Evolutionary conservation across 495 filamentous ascomycete genomes (phyloP).

Genomic region (Neurospora sp.): DNA sequence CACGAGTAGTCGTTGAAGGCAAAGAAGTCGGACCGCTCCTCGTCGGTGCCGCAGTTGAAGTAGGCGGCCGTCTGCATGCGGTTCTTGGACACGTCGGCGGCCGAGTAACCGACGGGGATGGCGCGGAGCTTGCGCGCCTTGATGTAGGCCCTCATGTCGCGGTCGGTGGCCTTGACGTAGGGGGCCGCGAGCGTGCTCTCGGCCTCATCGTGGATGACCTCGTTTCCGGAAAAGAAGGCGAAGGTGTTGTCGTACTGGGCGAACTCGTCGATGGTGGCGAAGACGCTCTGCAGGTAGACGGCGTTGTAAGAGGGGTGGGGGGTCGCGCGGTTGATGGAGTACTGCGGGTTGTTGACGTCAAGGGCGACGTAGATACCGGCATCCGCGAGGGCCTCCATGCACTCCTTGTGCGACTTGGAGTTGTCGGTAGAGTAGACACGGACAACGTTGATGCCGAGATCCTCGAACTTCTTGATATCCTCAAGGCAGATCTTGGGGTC

Average conservation of each 20-base stretch:
- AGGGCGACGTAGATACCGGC: conserved; percentile 90
- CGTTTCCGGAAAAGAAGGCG: conserved; percentile 95
- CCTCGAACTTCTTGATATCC: conserved; percentile 76
- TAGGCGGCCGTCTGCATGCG: conserved; percentile 83
- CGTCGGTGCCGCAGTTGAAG: conserved; percentile 90
- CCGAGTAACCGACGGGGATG: conserved; percentile 91
- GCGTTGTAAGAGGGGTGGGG: conserved; percentile 79
- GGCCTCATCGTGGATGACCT: conserved; percentile 78
- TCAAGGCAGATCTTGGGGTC: conserved; percentile 62
- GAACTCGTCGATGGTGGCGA: conserved; percentile 88
- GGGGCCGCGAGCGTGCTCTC: conserved; percentile 68
- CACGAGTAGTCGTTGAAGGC: conserved; percentile 99
- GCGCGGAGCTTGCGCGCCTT: conserved; percentile 57
- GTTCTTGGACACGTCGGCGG: conserved; percentile 76
- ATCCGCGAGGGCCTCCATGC: conserved; percentile 72
- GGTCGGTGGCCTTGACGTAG: conserved; percentile 88
- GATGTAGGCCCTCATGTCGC: conserved; percentile 89
- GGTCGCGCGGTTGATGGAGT: conserved; percentile 27
- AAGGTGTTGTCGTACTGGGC: conserved; percentile 82
- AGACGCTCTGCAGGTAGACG: conserved; percentile 85
- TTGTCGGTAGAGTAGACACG: conserved; percentile 95
- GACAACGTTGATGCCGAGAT: conserved; percentile 82
- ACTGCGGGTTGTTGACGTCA: conserved; percentile 49
- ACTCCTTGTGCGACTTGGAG: conserved; percentile 68
- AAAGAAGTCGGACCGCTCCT: conserved; percentile 88